Evolutionary conservation across 1,284 basidiomycete genomes (phyloP).

Genomic region (Pseudozyma pruni): DNA sequence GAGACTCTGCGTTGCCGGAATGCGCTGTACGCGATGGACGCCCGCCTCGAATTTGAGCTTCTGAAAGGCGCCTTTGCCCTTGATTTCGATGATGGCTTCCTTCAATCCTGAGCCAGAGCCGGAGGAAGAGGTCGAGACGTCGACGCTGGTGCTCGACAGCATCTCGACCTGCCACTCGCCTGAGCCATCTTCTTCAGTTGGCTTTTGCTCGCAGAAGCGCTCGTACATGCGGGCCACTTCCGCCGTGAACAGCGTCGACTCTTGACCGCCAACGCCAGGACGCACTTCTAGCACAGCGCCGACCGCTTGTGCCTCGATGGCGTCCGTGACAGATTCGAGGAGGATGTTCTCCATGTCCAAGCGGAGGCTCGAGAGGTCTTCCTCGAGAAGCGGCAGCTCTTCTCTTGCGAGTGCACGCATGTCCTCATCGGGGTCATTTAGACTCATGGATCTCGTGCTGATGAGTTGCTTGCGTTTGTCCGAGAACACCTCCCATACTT

Average conservation of each 20-base stretch:
- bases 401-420: conserved; percentile 81
- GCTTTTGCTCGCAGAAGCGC: conserved; percentile 69
- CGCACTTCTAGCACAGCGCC: conserved; percentile 90
- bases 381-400: conserved; percentile 75
- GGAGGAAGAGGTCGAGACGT: conserved; percentile 48
- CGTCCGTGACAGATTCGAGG: conserved; percentile 71
- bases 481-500: conserved; percentile 72
- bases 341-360: conserved; percentile 77
- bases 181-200: conserved; percentile 29
- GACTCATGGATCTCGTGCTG: conserved; percentile 33
- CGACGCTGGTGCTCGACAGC: conserved; percentile 55
- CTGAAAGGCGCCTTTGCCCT: conserved; percentile 82
- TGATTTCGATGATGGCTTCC: conserved; percentile 85
- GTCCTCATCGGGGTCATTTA: conserved; percentile 72
- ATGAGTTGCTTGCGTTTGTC: conserved; percentile 70
- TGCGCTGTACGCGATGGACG: conserved; percentile 93
- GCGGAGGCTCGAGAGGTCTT: conserved; percentile 71
- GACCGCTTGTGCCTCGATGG: conserved; percentile 75
- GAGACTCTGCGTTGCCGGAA: conserved; percentile 86
- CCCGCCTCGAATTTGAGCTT: conserved; percentile 88
- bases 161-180: conserved; percentile 56
- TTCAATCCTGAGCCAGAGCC: conserved; percentile 74
- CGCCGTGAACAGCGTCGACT: conserved; percentile 83
- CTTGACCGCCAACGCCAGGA: conserved; percentile 90
- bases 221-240: conserved; percentile 87